Conservation (phyloP, 768 basidiomycete species). For the Boletus coccyginus region DNA sequence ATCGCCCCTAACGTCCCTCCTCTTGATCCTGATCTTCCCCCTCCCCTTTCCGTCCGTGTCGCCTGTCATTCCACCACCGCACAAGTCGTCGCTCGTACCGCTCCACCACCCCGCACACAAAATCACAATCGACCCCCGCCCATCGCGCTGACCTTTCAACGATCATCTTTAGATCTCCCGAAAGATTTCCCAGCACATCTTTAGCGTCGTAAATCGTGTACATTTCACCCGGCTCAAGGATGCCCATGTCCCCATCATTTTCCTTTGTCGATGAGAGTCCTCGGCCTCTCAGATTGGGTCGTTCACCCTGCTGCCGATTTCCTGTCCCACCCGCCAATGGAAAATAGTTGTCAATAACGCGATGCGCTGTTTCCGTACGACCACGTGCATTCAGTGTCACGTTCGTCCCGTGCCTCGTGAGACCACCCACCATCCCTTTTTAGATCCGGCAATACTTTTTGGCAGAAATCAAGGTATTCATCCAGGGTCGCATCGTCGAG, state of each 20-base stretch:
- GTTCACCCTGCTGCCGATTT: neutral
- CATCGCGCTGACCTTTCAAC: conserved; percentile 51
- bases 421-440: conserved; percentile 25
- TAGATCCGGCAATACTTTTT: conserved; percentile 44
- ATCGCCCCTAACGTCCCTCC: too few relatives aligned
- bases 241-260: conserved; percentile 4
- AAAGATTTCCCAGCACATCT: conserved; percentile 63
- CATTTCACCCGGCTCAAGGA: conserved; percentile 53
- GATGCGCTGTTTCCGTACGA: conserved; percentile 21
- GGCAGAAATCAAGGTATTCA: conserved; percentile 64
- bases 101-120: conserved; percentile 57
- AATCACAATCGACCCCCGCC: conserved; percentile 52
- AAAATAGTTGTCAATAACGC: conserved; percentile 41
- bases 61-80: conserved; percentile 43
- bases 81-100: conserved; percentile 61
- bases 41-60: conserved; percentile 12
- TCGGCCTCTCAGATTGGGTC: neutral
- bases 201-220: conserved; percentile 64
- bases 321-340: conserved; percentile 26
- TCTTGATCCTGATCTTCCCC: neutral
- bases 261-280: conserved; percentile 9
- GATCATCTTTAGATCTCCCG: conserved; percentile 49
- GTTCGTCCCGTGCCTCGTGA: conserved; percentile 11
- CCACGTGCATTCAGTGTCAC: conserved; percentile 10
- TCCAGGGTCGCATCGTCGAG: conserved; percentile 53